phyloP scores from a whole-genome alignment of 495 filamentous ascomycete species.

The Neurospora sp. region DNA sequence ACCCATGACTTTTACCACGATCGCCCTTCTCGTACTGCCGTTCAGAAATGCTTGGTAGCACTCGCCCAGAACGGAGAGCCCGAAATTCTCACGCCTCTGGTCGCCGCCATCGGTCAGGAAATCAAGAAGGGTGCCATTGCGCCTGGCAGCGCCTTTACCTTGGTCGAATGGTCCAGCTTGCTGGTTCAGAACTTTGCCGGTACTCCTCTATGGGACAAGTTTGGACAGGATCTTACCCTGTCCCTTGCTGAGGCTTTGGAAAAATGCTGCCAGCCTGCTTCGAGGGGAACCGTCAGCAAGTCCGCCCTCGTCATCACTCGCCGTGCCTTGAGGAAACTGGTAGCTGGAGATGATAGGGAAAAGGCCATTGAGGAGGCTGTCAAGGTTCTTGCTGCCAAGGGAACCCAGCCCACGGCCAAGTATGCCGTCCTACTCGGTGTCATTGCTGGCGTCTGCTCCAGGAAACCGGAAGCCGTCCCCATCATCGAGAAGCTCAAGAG shows the following conservation, averaged over 20 bases:
- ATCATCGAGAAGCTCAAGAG: slow-evolving; percentile 55
- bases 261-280: slow-evolving; percentile 54
- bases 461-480: slow-evolving; percentile 47
- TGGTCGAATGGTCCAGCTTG: slow-evolving; percentile 80
- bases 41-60: slow-evolving; percentile 60
- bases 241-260: slow-evolving; percentile 61
- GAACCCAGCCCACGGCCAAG: slow-evolving; percentile 47
- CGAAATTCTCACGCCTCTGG: slow-evolving; percentile 49
- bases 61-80: slow-evolving; percentile 46
- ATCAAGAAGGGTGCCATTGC: slow-evolving; percentile 65
- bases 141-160: slow-evolving; percentile 70
- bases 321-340: slow-evolving; percentile 60
- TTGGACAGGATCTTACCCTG: slow-evolving; percentile 51
- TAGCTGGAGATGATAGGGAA: slow-evolving; percentile 48
- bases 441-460: slow-evolving; percentile 73
- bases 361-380: slow-evolving; percentile 55
- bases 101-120: slow-evolving; percentile 51
- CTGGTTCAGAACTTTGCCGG: slow-evolving; percentile 52
- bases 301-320: slow-evolving; percentile 64
- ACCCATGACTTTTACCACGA: slow-evolving; percentile 85
- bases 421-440: slow-evolving; percentile 75
- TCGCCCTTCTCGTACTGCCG: slow-evolving; percentile 69
- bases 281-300: slow-evolving; percentile 47
- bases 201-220: slow-evolving; percentile 50
- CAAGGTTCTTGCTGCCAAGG: slow-evolving; percentile 53